Base-by-base conservation (phyloP, 129 eudicot species). In the Arctium lappa region DNA sequence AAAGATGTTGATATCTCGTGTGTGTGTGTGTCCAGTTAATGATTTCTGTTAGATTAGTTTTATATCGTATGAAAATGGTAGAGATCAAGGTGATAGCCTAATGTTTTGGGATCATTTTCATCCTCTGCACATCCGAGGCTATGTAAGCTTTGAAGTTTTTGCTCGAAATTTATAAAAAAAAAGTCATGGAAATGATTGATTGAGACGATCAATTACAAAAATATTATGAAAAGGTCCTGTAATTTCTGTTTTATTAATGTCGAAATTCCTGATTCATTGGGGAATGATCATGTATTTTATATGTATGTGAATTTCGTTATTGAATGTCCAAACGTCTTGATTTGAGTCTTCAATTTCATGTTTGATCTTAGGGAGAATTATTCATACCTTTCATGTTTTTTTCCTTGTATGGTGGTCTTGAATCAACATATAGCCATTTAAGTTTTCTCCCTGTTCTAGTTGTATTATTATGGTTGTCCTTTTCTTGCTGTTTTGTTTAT, bases 1-100 rank as follows among this genome's bases (percentile, higher is more conserved):
- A 22, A 62, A 63, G 70, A 63, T 82, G 75, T 75, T 72, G 80
- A 40, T 0, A 65, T 68, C 74, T 81, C 63, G 70, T 75, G 76
- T 46, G 53, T 75, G 76, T 46, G 53, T 66, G 9, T 81, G 56
- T 82, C 39, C 44, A 40, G 40, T 79, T 76, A 46, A 16, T 33
- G 0, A 33, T 44, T 80, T 44, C 30, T 79, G 75, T 79, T 68
- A 18, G 1, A 34, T 72, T 70, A 56, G 40, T 80, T 32, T 39
- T 65, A 65, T 78, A 16, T 18, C 39, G 74, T 65, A 42, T 78
- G 30, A 13, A 63, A 78, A 29, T 39, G 69, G 68, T 48, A 12
- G 50, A 80, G 69, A 79, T 79, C 76, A 69, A 2, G 83, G 29
- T 46, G 27, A 70, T 11, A 2, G 33, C 29, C 60, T 79, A 31